Conservation (phyloP, 352 stramenopile species). For the Pythium phragmitis region DNA sequence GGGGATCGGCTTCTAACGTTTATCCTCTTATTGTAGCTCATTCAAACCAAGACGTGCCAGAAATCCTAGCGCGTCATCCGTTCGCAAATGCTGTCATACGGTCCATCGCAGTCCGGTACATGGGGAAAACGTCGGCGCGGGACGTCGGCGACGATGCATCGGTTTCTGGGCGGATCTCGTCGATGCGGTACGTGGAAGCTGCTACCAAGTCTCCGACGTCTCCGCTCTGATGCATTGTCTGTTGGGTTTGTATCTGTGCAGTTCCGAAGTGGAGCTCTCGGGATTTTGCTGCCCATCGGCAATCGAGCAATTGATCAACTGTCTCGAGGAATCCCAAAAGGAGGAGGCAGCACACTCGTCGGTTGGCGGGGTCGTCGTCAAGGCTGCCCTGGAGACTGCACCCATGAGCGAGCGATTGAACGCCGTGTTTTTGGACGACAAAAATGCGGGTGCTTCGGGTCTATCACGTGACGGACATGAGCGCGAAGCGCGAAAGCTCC, state of each 20-base stretch:
- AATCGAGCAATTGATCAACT: slow-evolving; percentile 34
- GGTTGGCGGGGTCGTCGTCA: slow-evolving; percentile 2
- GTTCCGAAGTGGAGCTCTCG: slow-evolving; percentile 39
- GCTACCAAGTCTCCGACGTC: neutral
- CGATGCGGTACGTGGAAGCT: slow-evolving; percentile 20
- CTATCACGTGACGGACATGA: slow-evolving; percentile 19
- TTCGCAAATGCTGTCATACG: slow-evolving; percentile 68
- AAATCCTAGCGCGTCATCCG: slow-evolving; percentile 50
- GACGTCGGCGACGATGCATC: slow-evolving; percentile 10
- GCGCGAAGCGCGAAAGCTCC: slow-evolving; percentile 42
- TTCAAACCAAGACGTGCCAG: slow-evolving; percentile 72
- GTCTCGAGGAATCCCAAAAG: slow-evolving; percentile 38
- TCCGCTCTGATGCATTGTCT: neutral
- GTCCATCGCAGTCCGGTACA: slow-evolving; percentile 46
- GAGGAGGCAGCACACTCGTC: slow-evolving; percentile 7
- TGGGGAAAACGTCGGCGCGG: slow-evolving; percentile 25
- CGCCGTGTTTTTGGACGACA: slow-evolving; percentile 42
- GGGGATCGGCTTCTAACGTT: no score
- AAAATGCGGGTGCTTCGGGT: slow-evolving; percentile 10
- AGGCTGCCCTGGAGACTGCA: slow-evolving; percentile 21
- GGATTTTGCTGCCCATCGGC: slow-evolving; percentile 58
- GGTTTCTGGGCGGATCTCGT: neutral
- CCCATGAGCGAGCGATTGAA: slow-evolving; percentile 55
- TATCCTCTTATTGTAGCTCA: slow-evolving; percentile 33
- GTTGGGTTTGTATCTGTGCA: neutral